Evolutionary conservation across 2,329 filamentous ascomycete genomes (phyloP), one percentile per base, ranked within the genome.

Genomic region (Pseudogymnoascus destructans): DNA sequence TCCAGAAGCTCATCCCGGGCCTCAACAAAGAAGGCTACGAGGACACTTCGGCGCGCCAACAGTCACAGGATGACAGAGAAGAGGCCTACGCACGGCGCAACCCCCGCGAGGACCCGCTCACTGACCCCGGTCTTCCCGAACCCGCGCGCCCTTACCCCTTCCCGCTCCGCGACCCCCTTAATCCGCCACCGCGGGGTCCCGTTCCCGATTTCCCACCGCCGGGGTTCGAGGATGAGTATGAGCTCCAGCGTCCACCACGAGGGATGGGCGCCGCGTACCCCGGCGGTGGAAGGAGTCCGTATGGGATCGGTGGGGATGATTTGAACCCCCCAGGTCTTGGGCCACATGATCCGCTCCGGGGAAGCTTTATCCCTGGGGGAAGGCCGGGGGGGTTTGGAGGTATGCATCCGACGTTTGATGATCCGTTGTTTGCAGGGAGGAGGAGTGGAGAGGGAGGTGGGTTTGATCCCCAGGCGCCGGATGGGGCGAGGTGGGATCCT

Each of bases 371-470:
- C 5, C 76, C 78, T 21, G 77, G 80, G 54, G 73, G 80, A 4
- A 75, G 77, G 19, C 73, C 77, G n/a, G 75, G 77, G 0, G 79
- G 83, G 17, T 79, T 79, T 9, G 83, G 86, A 10, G 93, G 93
- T 0, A 98, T 98, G 93, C 88, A 96, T 71, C 93, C 93, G 0
- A 95, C 91, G 0, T 93, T 95, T 69, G 89, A 95, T 65, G 91
- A 97, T 68, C 89, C 89, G 5, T 72, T 96, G 54, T 95, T 95
- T 68, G 79, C 78, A 5, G 85, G 84, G 0, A 71, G 70, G 8
- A 72, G 70, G 9, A 77, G 75, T 1, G 71, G 75, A 2, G 71
- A 72, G 33, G 75, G 69, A 13, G 71, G 72, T 11, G 76, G 74
- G 0, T 85, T 79, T 66, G 80, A 91, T 67, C 83, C 86, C 1